Evolutionary conservation across 2,329 filamentous ascomycete genomes (phyloP).

Genomic region (Sclerotinia minor): DNA sequence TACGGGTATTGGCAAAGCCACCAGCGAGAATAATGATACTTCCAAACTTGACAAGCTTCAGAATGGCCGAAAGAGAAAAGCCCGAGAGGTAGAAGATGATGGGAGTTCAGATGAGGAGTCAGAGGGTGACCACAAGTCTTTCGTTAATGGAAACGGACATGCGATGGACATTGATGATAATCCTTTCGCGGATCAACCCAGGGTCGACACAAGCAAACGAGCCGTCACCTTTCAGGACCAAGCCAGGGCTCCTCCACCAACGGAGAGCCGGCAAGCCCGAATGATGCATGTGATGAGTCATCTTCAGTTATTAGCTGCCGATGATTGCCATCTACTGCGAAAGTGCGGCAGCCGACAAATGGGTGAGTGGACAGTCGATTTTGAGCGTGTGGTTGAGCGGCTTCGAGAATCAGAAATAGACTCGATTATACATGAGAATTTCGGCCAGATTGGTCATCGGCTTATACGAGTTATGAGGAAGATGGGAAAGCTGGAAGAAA

Average conservation of each 20-base stretch:
- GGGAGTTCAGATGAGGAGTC: constrained; percentile 36
- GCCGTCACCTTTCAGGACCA: constrained; percentile 55
- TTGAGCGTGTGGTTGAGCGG: constrained; percentile 67
- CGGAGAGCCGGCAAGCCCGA: constrained; percentile 43
- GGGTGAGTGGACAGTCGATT: constrained; percentile 82
- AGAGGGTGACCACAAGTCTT: constrained; percentile 28
- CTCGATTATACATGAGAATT: constrained; percentile 73
- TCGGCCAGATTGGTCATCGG: constrained; percentile 74
- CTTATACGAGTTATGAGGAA: constrained; percentile 82
- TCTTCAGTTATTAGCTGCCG: constrained; percentile 69
- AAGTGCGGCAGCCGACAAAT: constrained; percentile 63
- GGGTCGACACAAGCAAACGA: constrained; percentile 27
- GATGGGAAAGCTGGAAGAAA: constrained; percentile 94
- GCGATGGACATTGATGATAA: constrained; percentile 30
- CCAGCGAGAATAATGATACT: constrained; percentile 50
- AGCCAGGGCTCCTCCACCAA: constrained; percentile 21
- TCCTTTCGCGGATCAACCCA: constrained; percentile 26
- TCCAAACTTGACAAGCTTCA: constrained; percentile 53
- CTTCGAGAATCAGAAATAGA: constrained; percentile 80
- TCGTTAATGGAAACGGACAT: constrained; percentile 27
- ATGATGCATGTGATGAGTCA: constrained; percentile 68
- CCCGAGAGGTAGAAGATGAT: constrained; percentile 31
- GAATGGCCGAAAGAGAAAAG: constrained; percentile 35
- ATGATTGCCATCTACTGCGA: constrained; percentile 66
- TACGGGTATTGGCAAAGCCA: constrained; percentile 57